Base-by-base conservation (phyloP, 495 filamentous ascomycete species). In the Hyaloscypha finlandica region DNA sequence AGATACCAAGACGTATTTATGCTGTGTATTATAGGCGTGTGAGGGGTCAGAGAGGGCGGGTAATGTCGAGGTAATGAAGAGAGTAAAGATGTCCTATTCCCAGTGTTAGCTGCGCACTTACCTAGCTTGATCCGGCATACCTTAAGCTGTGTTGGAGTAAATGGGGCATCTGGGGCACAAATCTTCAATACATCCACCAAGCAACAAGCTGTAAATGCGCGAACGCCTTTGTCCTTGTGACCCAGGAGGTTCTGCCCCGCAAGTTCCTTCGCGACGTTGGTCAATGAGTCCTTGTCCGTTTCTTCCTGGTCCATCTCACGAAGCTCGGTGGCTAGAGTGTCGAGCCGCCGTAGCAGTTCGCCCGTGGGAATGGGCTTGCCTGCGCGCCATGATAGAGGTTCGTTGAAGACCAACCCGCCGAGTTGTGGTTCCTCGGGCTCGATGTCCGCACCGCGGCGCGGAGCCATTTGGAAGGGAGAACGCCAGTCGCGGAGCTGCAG, bases 81-180 rank as follows among this genome's bases (percentile, higher is more conserved):
- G 89, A 22, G 88, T 91, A 77, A 98, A 99, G 63, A 97, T 92
- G 77, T 97, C 93, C 94, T 97, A 75, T n/a, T 52, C 58, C 33
- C 30, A 30, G 12, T 33, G 63, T 70, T 65, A 70, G 72, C 60
- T 61, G 31, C 20, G 19, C 20, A 56, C 39, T 61, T 11, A 25
- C 59, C 48, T 35, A 45, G 11, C n/a, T 39, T 20, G 31, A 33
- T 11, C 25, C 9, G 9, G 37, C 78, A 69, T 74, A 96, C 94
- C 90, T 95, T 97, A 33, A 99, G 81, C 78, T 98, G 94, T 59
- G 88, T 85, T 33, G 83, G 86, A 11, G 92, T 97, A 78, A 96
- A 98, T 12, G 95, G 95, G 77, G 95, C 95, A 85, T 98, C 89
- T 5, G 95, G 95, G 35, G 95, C 95, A 80, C 93, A 97, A 32